Conservation (phyloP, 2,329 filamentous ascomycete genomes). For the Geoglossum cookeanum region DNA sequence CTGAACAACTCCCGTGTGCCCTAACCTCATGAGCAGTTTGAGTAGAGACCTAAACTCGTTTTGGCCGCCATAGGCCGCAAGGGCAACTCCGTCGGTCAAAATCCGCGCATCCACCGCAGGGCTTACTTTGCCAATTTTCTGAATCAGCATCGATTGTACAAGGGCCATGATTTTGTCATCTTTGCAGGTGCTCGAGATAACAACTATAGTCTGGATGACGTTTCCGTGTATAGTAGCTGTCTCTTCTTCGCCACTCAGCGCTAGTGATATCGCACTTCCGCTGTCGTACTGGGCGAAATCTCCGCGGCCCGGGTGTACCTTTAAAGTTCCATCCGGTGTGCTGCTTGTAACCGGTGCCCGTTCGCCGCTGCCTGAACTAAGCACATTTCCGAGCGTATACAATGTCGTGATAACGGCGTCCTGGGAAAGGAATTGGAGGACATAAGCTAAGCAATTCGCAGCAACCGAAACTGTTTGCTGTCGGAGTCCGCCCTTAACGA, state of each 20-base stretch:
- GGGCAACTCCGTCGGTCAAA: constrained; percentile 57
- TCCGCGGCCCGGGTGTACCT: constrained; percentile 19
- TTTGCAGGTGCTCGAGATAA: constrained; percentile 61
- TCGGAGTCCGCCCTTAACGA: constrained; percentile 63
- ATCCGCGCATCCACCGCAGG: constrained; percentile 66
- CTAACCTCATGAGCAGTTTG: constrained; percentile 61
- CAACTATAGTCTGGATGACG: constrained; percentile 86
- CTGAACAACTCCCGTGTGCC: constrained; percentile 51
- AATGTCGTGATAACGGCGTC: constrained; percentile 89
- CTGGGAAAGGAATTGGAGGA: constrained; percentile 66
- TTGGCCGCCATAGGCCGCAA: constrained; percentile 59
- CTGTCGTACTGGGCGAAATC: constrained; percentile 20
- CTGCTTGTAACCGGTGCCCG: constrained; percentile 29
- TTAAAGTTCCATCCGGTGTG: constrained; percentile 30
- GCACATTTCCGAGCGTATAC: constrained; percentile 88
- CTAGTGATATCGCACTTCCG: constrained; percentile 64
- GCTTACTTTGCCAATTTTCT: constrained; percentile 79
- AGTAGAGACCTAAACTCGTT: constrained; percentile 73
- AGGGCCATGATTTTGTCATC: constrained; percentile 88
- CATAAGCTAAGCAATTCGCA: constrained; percentile 65
- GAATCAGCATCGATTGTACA: constrained; percentile 87
- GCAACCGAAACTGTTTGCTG: constrained; percentile 54
- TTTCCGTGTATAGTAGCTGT: constrained; percentile 59
- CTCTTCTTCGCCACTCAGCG: constrained; percentile 59
- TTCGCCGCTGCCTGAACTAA: constrained; percentile 48